phyloP scores from a whole-genome alignment of 106 monocot genomes.

The Dendrobium huoshanense region DNA sequence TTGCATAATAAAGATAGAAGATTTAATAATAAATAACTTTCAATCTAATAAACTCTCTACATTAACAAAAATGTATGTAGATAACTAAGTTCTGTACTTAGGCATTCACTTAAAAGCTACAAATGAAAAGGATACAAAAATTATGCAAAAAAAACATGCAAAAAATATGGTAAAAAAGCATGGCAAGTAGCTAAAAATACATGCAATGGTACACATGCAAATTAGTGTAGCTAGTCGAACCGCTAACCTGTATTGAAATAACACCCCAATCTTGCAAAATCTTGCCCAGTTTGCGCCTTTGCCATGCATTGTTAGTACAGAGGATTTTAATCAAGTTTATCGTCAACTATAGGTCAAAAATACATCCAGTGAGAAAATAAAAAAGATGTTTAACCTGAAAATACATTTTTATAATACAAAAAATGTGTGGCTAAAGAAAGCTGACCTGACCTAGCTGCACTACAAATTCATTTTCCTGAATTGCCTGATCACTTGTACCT shows the following conservation, averaged over 20 bases:
- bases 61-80: background rate
- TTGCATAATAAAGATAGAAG: too few relatives aligned
- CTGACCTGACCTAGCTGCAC: constrained; percentile 76
- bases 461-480: constrained; percentile 76
- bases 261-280: constrained; percentile 94
- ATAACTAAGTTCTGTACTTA: background rate
- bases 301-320: constrained; percentile 94
- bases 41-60: too few relatives aligned
- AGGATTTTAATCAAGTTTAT: constrained; percentile 88
- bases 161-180: background rate
- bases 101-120: constrained; percentile 5
- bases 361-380: background rate
- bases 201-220: background rate
- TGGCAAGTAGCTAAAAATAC: background rate
- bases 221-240: background rate
- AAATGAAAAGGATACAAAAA: background rate
- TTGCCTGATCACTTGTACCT: constrained; percentile 47
- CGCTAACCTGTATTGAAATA: constrained; percentile 61
- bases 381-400: background rate
- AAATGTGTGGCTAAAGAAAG: background rate
- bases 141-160: background rate
- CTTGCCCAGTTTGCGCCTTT: constrained; percentile 92
- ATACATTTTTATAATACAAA: constrained; percentile 1
- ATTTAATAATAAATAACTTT: too few relatives aligned
- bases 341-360: constrained; percentile 45